Evolutionary conservation across 306 rosid species (phyloP), one percentile per base, ranked within the genome.

Genomic region (Malus sieversii): DNA sequence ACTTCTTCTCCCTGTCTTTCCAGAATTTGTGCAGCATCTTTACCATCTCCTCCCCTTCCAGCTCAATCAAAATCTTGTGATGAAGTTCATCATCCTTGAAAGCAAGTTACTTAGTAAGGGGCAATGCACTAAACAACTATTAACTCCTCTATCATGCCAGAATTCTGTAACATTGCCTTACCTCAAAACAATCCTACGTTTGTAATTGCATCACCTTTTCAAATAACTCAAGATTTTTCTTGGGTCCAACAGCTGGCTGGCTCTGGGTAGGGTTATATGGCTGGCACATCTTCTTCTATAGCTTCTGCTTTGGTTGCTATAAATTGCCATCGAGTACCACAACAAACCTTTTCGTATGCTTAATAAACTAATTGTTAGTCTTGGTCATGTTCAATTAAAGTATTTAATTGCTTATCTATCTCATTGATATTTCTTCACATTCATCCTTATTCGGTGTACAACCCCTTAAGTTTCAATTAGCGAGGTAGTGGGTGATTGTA

Each of bases 251-350:
- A 2, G 88, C 77, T 48, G n/a, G 77, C 70, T 77, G 89, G 73
- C 72, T 87, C 68, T 71, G 87, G 35, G 81, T 45, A 38, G 80
- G 75, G 52, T 20, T 71, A 58, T 74, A 66, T 27, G 58, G 64
- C 69, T 32, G 58, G 57, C 68, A 81, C 84, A 13, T 79, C 85
- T 71, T 84, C 81, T 51, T 84, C 71, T 33, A 64, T 35, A 11
- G 77, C 72, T 83, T 93, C 93, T 30, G 71, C 80, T 80, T 84
- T 85, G 58, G 96, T 81, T 66, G 67, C 74, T 42, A 70, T 63
- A 82, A 66, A 82, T 70, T 77, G 79, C 97, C 97, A 88, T 13
- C 70, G 78, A 72, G 87, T 84, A 70, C 93, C 81, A 74, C 98
- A 94, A 72, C 85, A 35, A 35, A 35, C 40, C 40, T 35, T 35